Base-by-base conservation (phyloP, 2,329 filamentous ascomycete genomes). In the Tolypocladium ovalisporum region DNA sequence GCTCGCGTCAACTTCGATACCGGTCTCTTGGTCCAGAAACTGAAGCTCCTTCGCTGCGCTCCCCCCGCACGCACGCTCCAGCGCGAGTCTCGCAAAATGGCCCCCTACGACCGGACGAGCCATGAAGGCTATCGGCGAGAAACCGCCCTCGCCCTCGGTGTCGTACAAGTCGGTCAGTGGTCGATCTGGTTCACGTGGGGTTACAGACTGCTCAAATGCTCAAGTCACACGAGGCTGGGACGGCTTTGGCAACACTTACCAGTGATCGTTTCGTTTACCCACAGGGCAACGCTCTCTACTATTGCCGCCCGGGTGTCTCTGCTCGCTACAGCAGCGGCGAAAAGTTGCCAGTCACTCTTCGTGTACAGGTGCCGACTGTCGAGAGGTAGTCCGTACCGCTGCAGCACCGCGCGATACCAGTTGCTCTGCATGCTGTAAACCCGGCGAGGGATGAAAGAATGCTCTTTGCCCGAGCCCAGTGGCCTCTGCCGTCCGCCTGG, bases 321-420 rank as follows among this genome's bases (percentile, higher is more conserved):
- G 63, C 84, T 85, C 4, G 89, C 83, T 6, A 95, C 87, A 1
- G 90, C 88, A 52, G 90, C 90, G 0, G 89, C 88, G 70, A 94
- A 92, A 69, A 95, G 91, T 65, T 94, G 87, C 90, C 90, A 96
- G 72, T 96, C 90, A 35, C 87, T 90, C 73, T 96, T 96, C 37
- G 89, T 87, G 71, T 94, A 94, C 3, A 93, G 71, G 70, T 94
- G 89, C 49, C 90, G 83, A 63, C 82, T 88, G 71, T 96, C 90
- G 9, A 96, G 80, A 0, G 90, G 90, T 4, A 96, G 74, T 1
- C 90, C 90, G 70, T 93, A 95, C 65, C 82, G 85, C 69, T 95
- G 89, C 62, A 89, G 82, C 12, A 93, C 89, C 17, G 82, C 79
- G 61, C 82, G 78, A 73, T 95, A 96, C 89, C 88, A 95, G 58